Conservation (phyloP, 352 stramenopile species). For the Phytophthora megakarya region DNA sequence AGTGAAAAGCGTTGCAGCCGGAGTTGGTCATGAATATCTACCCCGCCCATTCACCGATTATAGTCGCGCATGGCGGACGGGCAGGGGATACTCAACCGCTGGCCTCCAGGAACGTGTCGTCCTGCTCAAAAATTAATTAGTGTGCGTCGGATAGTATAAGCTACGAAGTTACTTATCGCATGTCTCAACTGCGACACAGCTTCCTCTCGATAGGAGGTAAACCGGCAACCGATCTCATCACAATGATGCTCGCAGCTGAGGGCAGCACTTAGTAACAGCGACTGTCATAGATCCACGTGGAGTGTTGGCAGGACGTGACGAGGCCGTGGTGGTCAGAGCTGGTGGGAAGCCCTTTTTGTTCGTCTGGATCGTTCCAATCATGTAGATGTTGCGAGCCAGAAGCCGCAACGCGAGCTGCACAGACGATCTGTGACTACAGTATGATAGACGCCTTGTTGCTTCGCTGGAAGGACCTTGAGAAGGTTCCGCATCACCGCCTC, state of each 20-base stretch:
- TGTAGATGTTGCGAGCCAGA: constrained; percentile 16
- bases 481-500: constrained; percentile 17
- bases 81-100: background rate
- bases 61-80: constrained; percentile 13
- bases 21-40: constrained; percentile 28
- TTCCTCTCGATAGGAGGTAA: background rate
- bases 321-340: background rate
- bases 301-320: background rate
- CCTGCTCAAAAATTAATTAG: background rate
- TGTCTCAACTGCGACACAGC: background rate
- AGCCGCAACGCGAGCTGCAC: constrained; percentile 15
- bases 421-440: constrained; percentile 17
- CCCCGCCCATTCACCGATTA: constrained; percentile 21
- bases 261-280: background rate
- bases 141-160: too few species aligned
- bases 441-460: background rate
- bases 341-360: constrained; percentile 7
- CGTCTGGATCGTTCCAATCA: constrained; percentile 18
- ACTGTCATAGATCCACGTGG: background rate
- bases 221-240: background rate
- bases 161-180: too few species aligned
- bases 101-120: constrained; percentile 8
- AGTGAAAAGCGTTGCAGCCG: constrained; percentile 23
- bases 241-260: background rate
- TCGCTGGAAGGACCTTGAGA: background rate